Conservation (phyloP, 2,329 filamentous ascomycete genomes). For the Calonectria crousiana region DNA sequence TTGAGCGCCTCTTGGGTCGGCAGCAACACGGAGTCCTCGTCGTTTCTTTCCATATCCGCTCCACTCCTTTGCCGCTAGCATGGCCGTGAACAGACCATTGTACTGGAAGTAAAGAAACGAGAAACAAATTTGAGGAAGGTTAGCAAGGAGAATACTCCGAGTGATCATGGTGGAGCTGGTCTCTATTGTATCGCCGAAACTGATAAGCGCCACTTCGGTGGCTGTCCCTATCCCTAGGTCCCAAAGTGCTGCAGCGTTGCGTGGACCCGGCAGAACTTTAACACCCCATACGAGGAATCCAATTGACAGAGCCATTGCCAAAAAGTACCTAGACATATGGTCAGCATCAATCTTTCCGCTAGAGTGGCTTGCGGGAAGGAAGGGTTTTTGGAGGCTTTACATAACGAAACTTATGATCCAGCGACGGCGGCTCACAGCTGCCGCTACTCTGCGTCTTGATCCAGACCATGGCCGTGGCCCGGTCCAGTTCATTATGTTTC, state of each 20-base stretch:
- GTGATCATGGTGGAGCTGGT: neutral
- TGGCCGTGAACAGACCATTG: conserved; percentile 21
- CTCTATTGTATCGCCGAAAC: neutral
- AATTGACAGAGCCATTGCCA: neutral
- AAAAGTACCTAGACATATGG: neutral
- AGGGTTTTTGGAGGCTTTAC: neutral
- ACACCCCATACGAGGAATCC: neutral
- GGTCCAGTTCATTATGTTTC: neutral
- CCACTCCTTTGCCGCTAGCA: conserved; percentile 27
- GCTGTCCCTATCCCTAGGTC: conserved; percentile 20
- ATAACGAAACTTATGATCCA: neutral
- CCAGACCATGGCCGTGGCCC: neutral
- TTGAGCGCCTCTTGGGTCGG: neutral
- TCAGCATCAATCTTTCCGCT: neutral
- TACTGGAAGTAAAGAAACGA: conserved; percentile 26
- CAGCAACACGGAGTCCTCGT: conserved; percentile 12
- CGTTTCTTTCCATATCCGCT: conserved; percentile 17
- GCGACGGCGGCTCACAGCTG: conserved; percentile 9
- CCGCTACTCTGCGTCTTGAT: neutral
- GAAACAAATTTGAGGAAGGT: conserved; percentile 19
- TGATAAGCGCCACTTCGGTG: neutral
- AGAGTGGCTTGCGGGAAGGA: neutral
- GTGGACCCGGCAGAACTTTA: neutral
- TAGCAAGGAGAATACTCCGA: neutral
- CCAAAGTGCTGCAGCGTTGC: conserved; percentile 1